Percentiles rank a stretch among this genome's conserved stretches.
These are phyloP conservation scores for Trichomonascus vanleenenianus DNA, from an alignment of 805 yeast species.

Conservation along the genomic window DNA sequence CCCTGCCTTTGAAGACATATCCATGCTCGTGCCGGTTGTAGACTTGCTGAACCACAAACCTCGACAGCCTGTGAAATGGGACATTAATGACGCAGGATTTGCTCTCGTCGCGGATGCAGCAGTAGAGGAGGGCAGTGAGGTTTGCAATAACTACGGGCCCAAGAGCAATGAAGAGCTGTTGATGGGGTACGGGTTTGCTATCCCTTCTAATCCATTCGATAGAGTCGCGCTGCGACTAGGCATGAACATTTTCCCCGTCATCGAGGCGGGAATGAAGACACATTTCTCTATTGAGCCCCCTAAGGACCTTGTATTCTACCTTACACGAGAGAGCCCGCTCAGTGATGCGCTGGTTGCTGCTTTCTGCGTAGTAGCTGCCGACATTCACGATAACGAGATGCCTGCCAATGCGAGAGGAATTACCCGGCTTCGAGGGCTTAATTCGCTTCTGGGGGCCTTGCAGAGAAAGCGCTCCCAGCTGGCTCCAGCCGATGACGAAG, in stretches of 20 bases:
- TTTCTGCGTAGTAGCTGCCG: too few relatives aligned
- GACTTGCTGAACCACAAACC: slow-evolving; percentile 75
- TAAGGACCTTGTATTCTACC: not conserved
- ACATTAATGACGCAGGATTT: slow-evolving; percentile 15
- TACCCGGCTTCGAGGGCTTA: too few relatives aligned
- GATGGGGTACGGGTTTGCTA: slow-evolving; percentile 73
- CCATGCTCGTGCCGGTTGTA: slow-evolving; percentile 68
- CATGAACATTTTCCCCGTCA: not conserved
- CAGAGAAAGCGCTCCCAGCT: not conserved
- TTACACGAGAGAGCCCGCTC: not conserved
- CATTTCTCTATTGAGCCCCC: too few relatives aligned
- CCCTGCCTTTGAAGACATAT: slow-evolving; percentile 30
- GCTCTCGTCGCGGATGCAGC: slow-evolving; percentile 26
- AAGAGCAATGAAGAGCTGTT: slow-evolving; percentile 80
- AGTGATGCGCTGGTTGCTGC: too few relatives aligned
- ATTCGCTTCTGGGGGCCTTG: too few relatives aligned
- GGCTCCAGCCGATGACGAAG: not conserved
- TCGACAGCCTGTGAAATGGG: slow-evolving; percentile 58
- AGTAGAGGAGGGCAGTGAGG: slow-evolving; percentile 35
- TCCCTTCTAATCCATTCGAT: slow-evolving; percentile 45
- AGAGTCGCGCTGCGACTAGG: slow-evolving; percentile 52
- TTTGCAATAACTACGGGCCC: slow-evolving; percentile 80
- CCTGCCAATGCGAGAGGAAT: too few relatives aligned
- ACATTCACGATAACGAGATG: too few relatives aligned
- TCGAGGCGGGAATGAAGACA: not conserved